These are phyloP conservation scores for Baudoinia panamericana DNA, from an alignment of 495 filamentous ascomycete species.

Conservation along the genomic window DNA sequence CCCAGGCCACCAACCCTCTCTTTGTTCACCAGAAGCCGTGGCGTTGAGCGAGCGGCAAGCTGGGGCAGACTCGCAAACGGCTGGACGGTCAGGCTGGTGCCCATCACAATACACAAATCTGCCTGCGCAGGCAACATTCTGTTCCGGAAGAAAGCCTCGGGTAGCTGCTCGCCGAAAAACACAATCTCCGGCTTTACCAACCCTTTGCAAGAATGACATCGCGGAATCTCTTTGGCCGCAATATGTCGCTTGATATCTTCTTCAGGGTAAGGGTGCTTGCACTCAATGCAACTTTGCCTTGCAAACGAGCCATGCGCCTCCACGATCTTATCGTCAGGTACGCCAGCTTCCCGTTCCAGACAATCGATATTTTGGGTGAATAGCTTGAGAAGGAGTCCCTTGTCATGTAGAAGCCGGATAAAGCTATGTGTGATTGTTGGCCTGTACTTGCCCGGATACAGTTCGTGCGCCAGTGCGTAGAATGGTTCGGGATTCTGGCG, in stretches of 20 bases:
- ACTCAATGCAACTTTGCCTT: constrained; percentile 78
- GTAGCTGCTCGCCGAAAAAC: constrained; percentile 75
- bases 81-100: constrained; percentile 76
- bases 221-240: constrained; percentile 47
- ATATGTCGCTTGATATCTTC: constrained; percentile 60
- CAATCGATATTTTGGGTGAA: constrained; percentile 99
- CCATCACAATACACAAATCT: constrained; percentile 80
- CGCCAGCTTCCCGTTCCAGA: constrained; percentile 75
- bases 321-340: constrained; percentile 66
- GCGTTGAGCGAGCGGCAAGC: constrained; percentile 45
- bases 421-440: constrained; percentile 79
- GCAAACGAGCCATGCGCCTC: constrained; percentile 96
- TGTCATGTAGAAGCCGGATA: constrained; percentile 59
- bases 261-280: constrained; percentile 55
- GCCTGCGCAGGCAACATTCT: constrained; percentile 42
- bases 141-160: constrained; percentile 52
- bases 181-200: constrained; percentile 95
- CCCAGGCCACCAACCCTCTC: constrained; percentile 76
- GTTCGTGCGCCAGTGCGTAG: constrained; percentile 77
- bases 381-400: constrained; percentile 64
- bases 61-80: constrained; percentile 75
- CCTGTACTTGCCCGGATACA: constrained; percentile 82
- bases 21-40: constrained; percentile 76
- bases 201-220: constrained; percentile 59
- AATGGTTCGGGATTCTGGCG: constrained; percentile 72